Evolutionary conservation across 2,329 filamentous ascomycete species (phyloP).

Genomic region (Aspergillus glaucus): DNA sequence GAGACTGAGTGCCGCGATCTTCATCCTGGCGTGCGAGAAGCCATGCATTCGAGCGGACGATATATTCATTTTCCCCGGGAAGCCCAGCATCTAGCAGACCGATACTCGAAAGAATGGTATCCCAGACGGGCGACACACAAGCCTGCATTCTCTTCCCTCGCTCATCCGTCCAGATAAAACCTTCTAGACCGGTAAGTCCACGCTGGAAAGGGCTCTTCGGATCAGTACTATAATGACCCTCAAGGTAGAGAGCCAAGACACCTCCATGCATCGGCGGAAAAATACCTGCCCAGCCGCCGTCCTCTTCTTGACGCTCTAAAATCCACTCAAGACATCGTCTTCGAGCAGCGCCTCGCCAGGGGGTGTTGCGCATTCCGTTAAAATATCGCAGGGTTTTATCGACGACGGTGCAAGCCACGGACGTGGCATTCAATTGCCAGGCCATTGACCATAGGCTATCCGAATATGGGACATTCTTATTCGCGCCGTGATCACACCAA

Average conservation of each 20-base stretch:
- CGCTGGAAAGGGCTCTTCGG: constrained; percentile 9
- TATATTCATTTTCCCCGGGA: background rate
- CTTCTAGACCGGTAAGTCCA: constrained; percentile 22
- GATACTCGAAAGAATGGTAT: constrained; percentile 29
- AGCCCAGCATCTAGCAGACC: constrained; percentile 18
- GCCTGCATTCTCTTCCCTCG: constrained; percentile 24
- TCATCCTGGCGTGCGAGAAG: constrained; percentile 18
- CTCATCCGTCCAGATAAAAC: constrained; percentile 18
- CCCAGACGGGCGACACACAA: constrained; percentile 27
- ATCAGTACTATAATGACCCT: constrained; percentile 16
- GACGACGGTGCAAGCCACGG: constrained; percentile 5
- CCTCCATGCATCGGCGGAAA: constrained; percentile 23
- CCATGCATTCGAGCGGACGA: constrained; percentile 4
- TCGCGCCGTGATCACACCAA: constrained; percentile 18
- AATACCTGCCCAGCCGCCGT: constrained; percentile 25
- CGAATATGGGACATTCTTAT: constrained; percentile 15
- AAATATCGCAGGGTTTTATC: constrained; percentile 14
- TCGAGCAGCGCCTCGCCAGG: constrained; percentile 12
- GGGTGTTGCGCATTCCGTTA: constrained; percentile 9
- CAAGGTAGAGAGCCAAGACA: constrained; percentile 22
- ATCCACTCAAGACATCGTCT: constrained; percentile 23
- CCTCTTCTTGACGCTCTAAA: constrained; percentile 24
- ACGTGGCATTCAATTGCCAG: background rate
- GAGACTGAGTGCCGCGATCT: background rate
- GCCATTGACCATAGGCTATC: background rate